Percentiles rank a stretch among this genome's conserved stretches.
These are phyloP conservation scores for Jackrogersella minutella DNA, from an alignment of 495 filamentous ascomycete species.

Conservation along the genomic window DNA sequence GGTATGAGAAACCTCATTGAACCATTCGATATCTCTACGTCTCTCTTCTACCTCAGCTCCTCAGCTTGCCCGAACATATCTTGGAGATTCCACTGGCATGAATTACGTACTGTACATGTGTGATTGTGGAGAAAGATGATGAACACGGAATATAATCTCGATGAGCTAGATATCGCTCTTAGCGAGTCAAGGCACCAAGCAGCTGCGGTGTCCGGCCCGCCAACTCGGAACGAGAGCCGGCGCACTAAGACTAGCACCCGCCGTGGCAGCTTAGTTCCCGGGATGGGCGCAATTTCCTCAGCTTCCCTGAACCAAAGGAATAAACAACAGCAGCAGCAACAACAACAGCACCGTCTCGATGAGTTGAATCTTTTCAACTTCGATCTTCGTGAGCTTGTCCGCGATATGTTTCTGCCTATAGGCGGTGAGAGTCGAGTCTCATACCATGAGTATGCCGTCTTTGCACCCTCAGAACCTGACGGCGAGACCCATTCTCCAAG, in stretches of 20 bases:
- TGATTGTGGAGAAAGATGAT: slow-evolving; percentile 23
- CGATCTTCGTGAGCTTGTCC: slow-evolving; percentile 37
- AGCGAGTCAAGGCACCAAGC: slow-evolving; percentile 39
- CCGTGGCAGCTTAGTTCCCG: slow-evolving; percentile 39
- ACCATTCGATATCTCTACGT: background rate
- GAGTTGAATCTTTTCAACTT: slow-evolving; percentile 41
- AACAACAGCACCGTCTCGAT: slow-evolving; percentile 23
- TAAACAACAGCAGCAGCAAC: slow-evolving; percentile 16
- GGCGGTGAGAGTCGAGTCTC: slow-evolving; percentile 38
- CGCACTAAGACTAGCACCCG: slow-evolving; percentile 42
- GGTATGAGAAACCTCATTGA: background rate
- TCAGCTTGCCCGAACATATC: background rate
- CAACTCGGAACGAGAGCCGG: slow-evolving; percentile 27
- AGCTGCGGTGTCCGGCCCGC: slow-evolving; percentile 26
- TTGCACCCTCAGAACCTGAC: slow-evolving; percentile 25
- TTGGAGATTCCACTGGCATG: background rate
- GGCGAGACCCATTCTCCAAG: slow-evolving; percentile 39
- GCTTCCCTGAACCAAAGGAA: slow-evolving; percentile 11
- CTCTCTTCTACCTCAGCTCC: background rate
- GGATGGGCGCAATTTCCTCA: slow-evolving; percentile 23
- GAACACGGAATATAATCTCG: slow-evolving; percentile 42
- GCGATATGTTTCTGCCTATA: slow-evolving; percentile 26
- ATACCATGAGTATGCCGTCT: slow-evolving; percentile 48
- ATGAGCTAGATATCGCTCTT: slow-evolving; percentile 41
- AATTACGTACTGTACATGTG: slow-evolving; percentile 19